Evolutionary conservation across 2,329 filamentous ascomycete genomes (phyloP).

Genomic region (Ilyonectria destructans): DNA sequence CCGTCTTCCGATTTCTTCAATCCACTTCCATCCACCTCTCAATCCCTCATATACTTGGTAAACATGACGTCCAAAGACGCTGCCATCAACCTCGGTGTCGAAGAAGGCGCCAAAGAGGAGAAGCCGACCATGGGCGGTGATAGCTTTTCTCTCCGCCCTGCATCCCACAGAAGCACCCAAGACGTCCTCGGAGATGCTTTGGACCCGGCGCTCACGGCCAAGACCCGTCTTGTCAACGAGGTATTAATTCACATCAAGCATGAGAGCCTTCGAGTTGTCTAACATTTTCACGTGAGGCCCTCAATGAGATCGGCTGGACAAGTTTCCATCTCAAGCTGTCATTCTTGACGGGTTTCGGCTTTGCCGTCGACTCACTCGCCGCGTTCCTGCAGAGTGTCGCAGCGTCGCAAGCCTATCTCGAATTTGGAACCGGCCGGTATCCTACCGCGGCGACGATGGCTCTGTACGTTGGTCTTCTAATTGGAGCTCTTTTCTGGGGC

Average conservation of each 20-base stretch:
- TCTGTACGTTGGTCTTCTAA: constrained; percentile 64
- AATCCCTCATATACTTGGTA: background rate
- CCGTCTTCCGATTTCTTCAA: background rate
- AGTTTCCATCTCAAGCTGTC: constrained; percentile 70
- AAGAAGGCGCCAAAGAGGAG: background rate
- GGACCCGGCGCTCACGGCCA: constrained; percentile 21
- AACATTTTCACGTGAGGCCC: constrained; percentile 45
- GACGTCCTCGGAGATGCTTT: background rate
- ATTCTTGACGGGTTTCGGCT: constrained; percentile 73
- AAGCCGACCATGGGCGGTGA: background rate
- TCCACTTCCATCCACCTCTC: background rate
- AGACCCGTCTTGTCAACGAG: constrained; percentile 39
- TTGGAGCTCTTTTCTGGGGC: constrained; percentile 76
- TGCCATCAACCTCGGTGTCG: background rate
- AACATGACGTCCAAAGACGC: background rate
- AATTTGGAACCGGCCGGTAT: constrained; percentile 49
- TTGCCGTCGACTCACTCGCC: constrained; percentile 66
- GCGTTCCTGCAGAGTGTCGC: constrained; percentile 74
- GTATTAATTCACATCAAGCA: constrained; percentile 4
- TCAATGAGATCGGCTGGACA: constrained; percentile 70
- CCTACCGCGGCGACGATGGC: constrained; percentile 61
- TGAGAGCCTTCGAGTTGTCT: background rate
- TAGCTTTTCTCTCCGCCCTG: background rate
- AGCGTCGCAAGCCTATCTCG: constrained; percentile 68
- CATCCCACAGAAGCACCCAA: background rate